These are phyloP conservation scores for Spencermartinsiella ligniputridi DNA, from an alignment of 1,139 yeast species.

Conservation along the genomic window DNA sequence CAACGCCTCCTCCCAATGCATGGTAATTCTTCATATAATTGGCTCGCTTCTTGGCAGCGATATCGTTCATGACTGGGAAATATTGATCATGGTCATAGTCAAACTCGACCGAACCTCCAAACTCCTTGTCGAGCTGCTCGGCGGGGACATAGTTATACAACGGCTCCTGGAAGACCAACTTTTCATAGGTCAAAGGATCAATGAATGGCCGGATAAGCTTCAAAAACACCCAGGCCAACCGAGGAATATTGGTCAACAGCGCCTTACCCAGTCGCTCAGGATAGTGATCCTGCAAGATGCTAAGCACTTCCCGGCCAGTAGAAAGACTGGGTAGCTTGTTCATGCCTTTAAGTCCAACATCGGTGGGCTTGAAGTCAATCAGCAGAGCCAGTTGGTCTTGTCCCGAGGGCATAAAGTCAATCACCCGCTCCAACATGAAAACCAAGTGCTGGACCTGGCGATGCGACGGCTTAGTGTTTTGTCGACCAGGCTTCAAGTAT, in stretches of 20 bases:
- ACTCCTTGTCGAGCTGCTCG: conserved; percentile 76
- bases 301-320: conserved; percentile 75
- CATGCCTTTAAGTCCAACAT: conserved; percentile 44
- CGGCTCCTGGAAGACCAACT: conserved; percentile 85
- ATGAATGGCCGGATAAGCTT: conserved; percentile 90
- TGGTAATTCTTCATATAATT: conserved; percentile 60
- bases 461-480: conserved; percentile 81
- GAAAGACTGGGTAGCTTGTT: conserved; percentile 80
- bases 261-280: conserved; percentile 95
- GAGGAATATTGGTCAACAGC: conserved; percentile 83
- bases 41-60: conserved; percentile 52
- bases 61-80: conserved; percentile 67
- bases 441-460: conserved; percentile 92
- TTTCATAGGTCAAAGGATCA: conserved; percentile 90
- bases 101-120: conserved; percentile 80
- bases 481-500: conserved; percentile 86
- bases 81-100: conserved; percentile 73
- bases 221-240: conserved; percentile 86
- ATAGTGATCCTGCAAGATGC: conserved; percentile 88
- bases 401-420: conserved; percentile 92
- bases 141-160: conserved; percentile 75
- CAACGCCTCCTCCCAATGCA: conserved; percentile 64
- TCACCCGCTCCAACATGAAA: conserved; percentile 82
- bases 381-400: conserved; percentile 87
- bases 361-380: conserved; percentile 78